Conservation (phyloP, 1,284 basidiomycete species). For the Heliocybe sulcata region DNA sequence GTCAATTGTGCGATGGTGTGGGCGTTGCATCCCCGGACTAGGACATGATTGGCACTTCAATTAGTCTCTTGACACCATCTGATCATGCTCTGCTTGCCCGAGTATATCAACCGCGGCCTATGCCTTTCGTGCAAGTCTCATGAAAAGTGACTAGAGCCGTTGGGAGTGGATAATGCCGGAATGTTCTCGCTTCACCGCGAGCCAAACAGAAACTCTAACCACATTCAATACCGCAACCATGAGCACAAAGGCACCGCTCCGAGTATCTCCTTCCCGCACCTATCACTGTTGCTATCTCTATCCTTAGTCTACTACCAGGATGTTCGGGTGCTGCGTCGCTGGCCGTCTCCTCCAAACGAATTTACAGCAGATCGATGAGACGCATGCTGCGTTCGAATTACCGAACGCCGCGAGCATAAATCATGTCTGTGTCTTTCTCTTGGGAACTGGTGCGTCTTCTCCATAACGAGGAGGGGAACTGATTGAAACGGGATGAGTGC, state of each 20-base stretch:
- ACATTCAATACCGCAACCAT: no score
- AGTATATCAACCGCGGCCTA: no score
- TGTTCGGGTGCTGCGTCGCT: conserved; percentile 76
- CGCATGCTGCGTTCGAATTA: conserved; percentile 80
- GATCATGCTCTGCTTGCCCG: no score
- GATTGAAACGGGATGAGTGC: background rate
- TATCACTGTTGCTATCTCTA: background rate
- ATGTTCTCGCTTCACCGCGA: no score
- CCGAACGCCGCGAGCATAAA: conserved; percentile 75
- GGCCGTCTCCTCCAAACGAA: conserved; percentile 74
- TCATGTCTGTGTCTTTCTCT: conserved; percentile 83
- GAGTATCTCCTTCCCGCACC: background rate
- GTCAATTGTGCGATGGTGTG: conserved; percentile 72
- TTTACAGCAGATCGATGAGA: conserved; percentile 73
- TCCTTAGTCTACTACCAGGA: conserved; percentile 10
- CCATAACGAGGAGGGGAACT: no score
- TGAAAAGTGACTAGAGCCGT: no score
- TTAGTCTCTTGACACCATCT: no score
- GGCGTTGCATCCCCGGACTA: conserved; percentile 35
- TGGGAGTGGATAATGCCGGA: no score
- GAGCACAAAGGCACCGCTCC: no score
- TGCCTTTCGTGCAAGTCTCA: no score
- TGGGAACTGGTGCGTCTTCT: conserved; percentile 72
- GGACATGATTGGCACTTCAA: background rate
- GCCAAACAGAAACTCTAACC: no score